Base-by-base conservation (phyloP, 2,329 filamentous ascomycete genomes). In the Sordariomycetes sp. region DNA sequence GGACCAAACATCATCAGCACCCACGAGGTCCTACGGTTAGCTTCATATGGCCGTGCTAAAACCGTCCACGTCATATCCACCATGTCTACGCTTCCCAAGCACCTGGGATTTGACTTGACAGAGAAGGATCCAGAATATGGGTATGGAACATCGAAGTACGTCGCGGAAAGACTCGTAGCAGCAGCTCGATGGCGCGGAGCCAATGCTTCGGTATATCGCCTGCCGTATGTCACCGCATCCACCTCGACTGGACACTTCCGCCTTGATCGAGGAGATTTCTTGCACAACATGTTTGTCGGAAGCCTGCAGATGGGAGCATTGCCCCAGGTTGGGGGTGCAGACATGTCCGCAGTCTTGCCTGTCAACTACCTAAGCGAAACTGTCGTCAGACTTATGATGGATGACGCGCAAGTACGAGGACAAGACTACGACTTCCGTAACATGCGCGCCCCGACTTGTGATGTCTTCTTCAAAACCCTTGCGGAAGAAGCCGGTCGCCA, bases 171-270 rank as follows among this genome's bases (percentile, higher is more conserved):
- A 14, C 36, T 43, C 35, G 29, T 41, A 17, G 26, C 39, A 21
- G 39, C 41, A 8, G 41, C 41, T n/a, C 39, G 41, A 8, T 43
- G 41, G 41, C 41, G 41, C 6, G 41, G 35, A 10, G 41, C 39
- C 6, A 26, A 18, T 15, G 36, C 39, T 4, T 33, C 35, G 14
- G 25, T 39, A 12, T 39, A 39, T 26, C 37, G 37, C 12, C 20
- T 39, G 24, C 37, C 37, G 8, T 35, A 38, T 24, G 37, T 43
- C 7, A 37, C 34, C 21, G 39, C 41, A 5, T 43, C 41, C 8
- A 17, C 39, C 5, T n/a, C 35, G 5, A 38, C 38, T 10, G 41
- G 41, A 8, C 41, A 40, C 29, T 43, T 43, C 30, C 39, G 41
- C 3, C 37, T 14, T 17, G 39, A 39, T 21, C 39, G 34, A 4